Percentiles rank a stretch among this genome's conserved stretches.
These are phyloP conservation scores for Aspergillus viridinutans DNA, from an alignment of 2,329 filamentous ascomycete genomes.

Conservation along the genomic window DNA sequence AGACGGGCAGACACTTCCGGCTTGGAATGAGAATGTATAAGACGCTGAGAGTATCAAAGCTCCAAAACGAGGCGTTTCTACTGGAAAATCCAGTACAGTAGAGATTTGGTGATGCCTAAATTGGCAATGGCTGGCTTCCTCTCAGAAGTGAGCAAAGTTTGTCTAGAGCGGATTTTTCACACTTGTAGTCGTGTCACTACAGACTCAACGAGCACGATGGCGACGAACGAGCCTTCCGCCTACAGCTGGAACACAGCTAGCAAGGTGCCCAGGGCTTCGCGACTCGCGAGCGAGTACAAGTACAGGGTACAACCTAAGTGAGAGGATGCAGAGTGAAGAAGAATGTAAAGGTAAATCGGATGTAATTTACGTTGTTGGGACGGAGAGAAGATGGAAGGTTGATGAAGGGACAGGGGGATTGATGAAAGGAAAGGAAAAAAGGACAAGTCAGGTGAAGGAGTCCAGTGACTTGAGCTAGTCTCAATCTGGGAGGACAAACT, in stretches of 20 bases:
- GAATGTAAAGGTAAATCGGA: constrained; percentile 9
- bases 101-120: constrained; percentile 14
- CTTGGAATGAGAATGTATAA: constrained; percentile 10
- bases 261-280: constrained; percentile 25
- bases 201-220: constrained; percentile 32
- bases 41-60: constrained; percentile 10
- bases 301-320: constrained; percentile 33
- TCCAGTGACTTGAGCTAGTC: constrained; percentile 7
- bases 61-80: constrained; percentile 19
- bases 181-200: constrained; percentile 34
- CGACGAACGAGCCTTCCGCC: constrained; percentile 29
- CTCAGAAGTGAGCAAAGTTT: constrained; percentile 13
- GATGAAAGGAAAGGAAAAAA: constrained; percentile 1
- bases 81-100: constrained; percentile 21
- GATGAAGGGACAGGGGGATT: constrained; percentile 4
- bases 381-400: constrained; percentile 5
- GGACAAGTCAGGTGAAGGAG: constrained; percentile 17
- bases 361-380: constrained; percentile 1
- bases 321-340: constrained; percentile 15
- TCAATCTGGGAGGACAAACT: constrained; percentile 1
- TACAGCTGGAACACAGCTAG: constrained; percentile 39
- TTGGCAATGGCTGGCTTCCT: constrained; percentile 7
- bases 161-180: constrained; percentile 24
- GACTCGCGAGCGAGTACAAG: constrained; percentile 34
- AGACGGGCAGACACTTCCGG: constrained; percentile 10